Evolutionary conservation across 2,329 filamentous ascomycete species (phyloP).

Genomic region (Microcyclospora tardicrescens): DNA sequence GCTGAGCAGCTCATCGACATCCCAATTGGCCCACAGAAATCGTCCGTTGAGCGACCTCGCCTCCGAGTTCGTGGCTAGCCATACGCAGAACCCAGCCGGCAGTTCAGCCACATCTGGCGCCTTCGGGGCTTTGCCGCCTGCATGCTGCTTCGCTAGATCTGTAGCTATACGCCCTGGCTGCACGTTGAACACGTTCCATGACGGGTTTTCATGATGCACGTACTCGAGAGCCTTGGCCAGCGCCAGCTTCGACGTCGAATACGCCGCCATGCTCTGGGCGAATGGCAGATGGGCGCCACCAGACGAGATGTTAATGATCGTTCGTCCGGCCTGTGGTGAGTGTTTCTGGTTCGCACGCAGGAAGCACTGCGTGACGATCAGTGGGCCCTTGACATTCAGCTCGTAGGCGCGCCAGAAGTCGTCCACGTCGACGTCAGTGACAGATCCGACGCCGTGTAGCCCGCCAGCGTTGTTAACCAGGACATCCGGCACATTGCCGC

Average conservation of each 20-base stretch:
- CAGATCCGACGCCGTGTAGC: slow-evolving; percentile 1
- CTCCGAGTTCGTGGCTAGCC: slow-evolving; percentile 2
- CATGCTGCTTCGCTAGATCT: slow-evolving; percentile 5
- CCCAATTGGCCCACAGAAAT: slow-evolving; percentile 14
- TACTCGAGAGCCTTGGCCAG: slow-evolving; percentile 5
- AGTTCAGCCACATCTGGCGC: slow-evolving; percentile 7
- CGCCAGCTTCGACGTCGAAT: slow-evolving; percentile 6
- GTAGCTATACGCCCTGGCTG: slow-evolving; percentile 8
- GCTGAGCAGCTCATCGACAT: slow-evolving; percentile 11
- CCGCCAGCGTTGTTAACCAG: slow-evolving; percentile 9
- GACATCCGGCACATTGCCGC: slow-evolving; percentile 4
- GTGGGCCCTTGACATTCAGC: slow-evolving; percentile 5
- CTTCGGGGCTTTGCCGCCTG: slow-evolving; percentile 2
- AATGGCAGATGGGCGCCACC: slow-evolving; percentile 6
- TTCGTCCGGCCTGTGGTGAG: slow-evolving; percentile 1
- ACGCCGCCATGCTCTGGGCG: slow-evolving; percentile 2
- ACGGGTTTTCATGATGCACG: slow-evolving; percentile 6
- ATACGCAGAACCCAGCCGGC: slow-evolving; percentile 6
- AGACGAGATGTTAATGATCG: slow-evolving; percentile 6
- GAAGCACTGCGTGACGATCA: slow-evolving; percentile 5
- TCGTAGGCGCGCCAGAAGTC: slow-evolving; percentile 5
- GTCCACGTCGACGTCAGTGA: slow-evolving; percentile 5
- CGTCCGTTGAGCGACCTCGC: slow-evolving; percentile 6
- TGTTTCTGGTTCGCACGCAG: slow-evolving; percentile 3
- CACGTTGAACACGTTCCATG: slow-evolving; percentile 9